Evolutionary conservation across 73 alveolate species (phyloP), one percentile per base, ranked within the genome.

Genomic region (Loxodes magnus): DNA sequence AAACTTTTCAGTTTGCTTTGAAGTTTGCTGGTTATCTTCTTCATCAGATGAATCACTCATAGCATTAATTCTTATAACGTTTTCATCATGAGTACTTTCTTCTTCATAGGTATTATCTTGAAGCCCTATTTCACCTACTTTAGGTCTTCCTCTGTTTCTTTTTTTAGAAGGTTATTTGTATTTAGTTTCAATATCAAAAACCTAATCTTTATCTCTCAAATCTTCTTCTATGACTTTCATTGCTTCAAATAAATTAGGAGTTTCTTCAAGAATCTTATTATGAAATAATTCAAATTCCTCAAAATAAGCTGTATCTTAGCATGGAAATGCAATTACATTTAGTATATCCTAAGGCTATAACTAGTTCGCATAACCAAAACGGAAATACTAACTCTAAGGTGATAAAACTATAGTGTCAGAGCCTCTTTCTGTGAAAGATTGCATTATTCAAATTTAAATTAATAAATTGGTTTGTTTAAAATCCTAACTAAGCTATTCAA

Each of bases 311-410:
- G 46, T n/a, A 27, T 44, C 69, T 4, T 52, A 53, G 5, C 51
- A 20, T 54, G 51, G 35, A 56, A 67, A 74, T 0, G 94, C 94
- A 10, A 81, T 76, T 25, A 75, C 85, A 61, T 75, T 81, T 5
- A 86, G 88, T 9, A 76, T 78, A 36, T 72, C 52, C 38, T 65
- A 81, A 14, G 94, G 94, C 44, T 74, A 79, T 51, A 62, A 57
- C 61, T 81, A 84, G 19, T 86, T 66, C 4, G 88, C 94, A 12
- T 75, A 50, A 10, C 94, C 94, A 52, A 74, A 71, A 0, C 59
- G 50, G 1, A 46, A 25, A 46, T 16, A 12, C n/a, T n/a, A n/a
- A n/a, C n/a, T n/a, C n/a, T n/a, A n/a, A n/a, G n/a, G n/a, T n/a
- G n/a, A n/a, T n/a, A n/a, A n/a, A n/a, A n/a, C n/a, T n/a, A n/a